Percentiles rank a stretch among this genome's conserved stretches.
Conservation (phyloP, 306 rosid genomes). For the Pachyrhizus erosus region DNA sequence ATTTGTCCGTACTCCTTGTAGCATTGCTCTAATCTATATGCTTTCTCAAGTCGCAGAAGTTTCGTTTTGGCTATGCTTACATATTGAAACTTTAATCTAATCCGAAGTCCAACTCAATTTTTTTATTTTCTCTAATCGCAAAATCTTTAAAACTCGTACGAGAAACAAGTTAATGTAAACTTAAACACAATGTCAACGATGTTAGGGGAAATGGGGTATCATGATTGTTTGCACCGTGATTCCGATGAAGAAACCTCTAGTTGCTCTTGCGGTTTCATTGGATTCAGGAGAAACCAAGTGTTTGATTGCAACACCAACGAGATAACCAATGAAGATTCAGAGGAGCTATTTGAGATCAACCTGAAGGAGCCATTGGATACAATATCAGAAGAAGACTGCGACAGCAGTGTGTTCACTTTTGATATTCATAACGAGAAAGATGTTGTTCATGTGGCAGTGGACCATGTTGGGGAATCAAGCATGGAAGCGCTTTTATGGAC, state of each 20-base stretch:
- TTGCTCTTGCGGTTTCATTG: slow-evolving; percentile 36
- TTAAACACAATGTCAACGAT: not conserved
- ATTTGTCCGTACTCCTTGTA: not conserved
- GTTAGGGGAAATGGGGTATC: not conserved
- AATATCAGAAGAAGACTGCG: slow-evolving; percentile 67
- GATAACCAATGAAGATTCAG: slow-evolving; percentile 46
- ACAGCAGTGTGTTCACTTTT: slow-evolving; percentile 50
- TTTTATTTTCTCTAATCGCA: not conserved
- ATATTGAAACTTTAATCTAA: not conserved
- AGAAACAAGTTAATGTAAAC: not conserved
- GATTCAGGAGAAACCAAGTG: slow-evolving; percentile 38
- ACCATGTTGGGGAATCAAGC: slow-evolving; percentile 53
- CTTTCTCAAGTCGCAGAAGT: not conserved
- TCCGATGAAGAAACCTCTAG: slow-evolving; percentile 18
- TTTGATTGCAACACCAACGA: slow-evolving; percentile 30
- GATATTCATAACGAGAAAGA: slow-evolving; percentile 39
- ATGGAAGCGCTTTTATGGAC: slow-evolving; percentile 73
- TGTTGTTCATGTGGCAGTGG: slow-evolving; percentile 72
- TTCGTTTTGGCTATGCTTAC: not conserved
- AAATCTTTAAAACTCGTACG: not conserved
- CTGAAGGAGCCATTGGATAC: slow-evolving; percentile 41
- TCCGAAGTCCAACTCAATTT: not conserved
- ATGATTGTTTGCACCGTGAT: not conserved
- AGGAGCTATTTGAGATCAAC: slow-evolving; percentile 40
- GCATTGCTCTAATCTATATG: not conserved